These are phyloP conservation scores for Gossypium trilobum DNA, from an alignment of 441 rosid genomes.

Conservation along the genomic window DNA sequence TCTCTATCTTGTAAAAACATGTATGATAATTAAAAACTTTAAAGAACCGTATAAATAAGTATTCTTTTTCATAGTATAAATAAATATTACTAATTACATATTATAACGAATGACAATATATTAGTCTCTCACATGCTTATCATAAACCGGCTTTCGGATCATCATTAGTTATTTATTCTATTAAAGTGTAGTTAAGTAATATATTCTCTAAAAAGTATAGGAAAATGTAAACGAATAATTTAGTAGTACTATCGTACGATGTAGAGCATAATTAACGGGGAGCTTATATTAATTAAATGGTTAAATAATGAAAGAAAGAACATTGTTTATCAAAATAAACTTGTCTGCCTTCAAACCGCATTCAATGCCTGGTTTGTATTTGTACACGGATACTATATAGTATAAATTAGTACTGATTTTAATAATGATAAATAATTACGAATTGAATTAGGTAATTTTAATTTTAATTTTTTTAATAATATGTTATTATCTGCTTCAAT, in stretches of 20 bases:
- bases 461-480: too few relatives aligned
- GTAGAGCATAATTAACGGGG: neutral
- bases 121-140: neutral
- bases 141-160: neutral
- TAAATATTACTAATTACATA: neutral
- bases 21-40: neutral
- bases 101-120: neutral
- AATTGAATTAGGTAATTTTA: too few relatives aligned
- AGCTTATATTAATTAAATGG: neutral
- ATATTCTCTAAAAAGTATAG: neutral
- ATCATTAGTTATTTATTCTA: neutral
- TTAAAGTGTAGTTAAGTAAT: neutral
- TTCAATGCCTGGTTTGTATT: neutral
- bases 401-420: too few relatives aligned
- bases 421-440: too few relatives aligned
- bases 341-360: neutral
- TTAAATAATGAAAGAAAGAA: neutral
- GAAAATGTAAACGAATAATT: constrained; percentile 4
- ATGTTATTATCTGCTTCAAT: too few relatives aligned
- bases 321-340: neutral
- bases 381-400: neutral
- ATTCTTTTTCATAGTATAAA: neutral
- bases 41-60: neutral
- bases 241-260: neutral
- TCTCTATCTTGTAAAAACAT: neutral